Conservation (phyloP, 1,284 basidiomycete genomes). For the Porogramme epimiltina region DNA sequence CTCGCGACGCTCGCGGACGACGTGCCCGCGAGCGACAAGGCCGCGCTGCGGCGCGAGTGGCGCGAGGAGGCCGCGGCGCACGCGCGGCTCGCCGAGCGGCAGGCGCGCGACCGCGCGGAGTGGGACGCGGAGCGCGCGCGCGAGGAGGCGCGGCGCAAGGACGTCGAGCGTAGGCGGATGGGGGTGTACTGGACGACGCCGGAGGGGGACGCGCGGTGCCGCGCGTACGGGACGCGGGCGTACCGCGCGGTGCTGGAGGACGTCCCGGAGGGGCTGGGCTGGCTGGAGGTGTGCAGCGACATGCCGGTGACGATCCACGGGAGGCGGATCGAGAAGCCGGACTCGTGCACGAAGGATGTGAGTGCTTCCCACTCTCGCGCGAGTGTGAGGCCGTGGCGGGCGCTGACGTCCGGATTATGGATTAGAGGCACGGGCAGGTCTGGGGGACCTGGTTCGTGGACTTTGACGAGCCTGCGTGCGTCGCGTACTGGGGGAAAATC, state of each 20-base stretch:
- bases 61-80: background rate
- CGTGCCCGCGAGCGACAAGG: background rate
- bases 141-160: too few relatives aligned
- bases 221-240: conserved; percentile 16
- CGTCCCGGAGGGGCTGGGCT: conserved; percentile 10
- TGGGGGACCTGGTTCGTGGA: conserved; percentile 24
- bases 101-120: too few relatives aligned
- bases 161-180: background rate
- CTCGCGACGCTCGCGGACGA: background rate
- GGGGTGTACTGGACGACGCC: conserved; percentile 9
- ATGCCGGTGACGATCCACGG: conserved; percentile 18
- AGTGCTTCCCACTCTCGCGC: background rate
- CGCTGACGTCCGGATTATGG: background rate
- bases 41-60: background rate
- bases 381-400: background rate
- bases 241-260: conserved; percentile 15
- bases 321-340: conserved; percentile 5
- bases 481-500: conserved; percentile 17
- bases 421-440: conserved; percentile 5
- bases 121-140: conserved; percentile 1
- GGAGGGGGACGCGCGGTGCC: conserved; percentile 2
- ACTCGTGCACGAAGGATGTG: conserved; percentile 13
- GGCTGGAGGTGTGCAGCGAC: conserved; percentile 16
- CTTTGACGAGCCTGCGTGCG: conserved; percentile 24
- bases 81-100: too few relatives aligned